Evolutionary conservation across 176 grass and related monocot species (phyloP).

Genomic region (Pontederia crassipes): DNA sequence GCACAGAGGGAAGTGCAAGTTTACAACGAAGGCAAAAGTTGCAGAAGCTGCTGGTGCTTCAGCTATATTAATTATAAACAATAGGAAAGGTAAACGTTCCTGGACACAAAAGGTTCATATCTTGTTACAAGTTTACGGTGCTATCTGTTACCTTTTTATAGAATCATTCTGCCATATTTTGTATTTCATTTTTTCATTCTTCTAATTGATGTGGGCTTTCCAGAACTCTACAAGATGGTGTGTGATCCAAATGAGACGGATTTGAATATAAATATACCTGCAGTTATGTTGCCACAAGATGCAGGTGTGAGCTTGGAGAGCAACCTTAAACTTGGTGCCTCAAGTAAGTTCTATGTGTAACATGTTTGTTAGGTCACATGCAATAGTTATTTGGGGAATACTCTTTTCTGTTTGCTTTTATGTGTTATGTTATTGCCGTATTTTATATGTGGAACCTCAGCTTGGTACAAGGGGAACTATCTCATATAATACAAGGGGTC

Average conservation of each 20-base stretch:
- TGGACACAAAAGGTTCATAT: not conserved
- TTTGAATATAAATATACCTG: slow-evolving; percentile 60
- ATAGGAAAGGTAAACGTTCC: slow-evolving; percentile 44
- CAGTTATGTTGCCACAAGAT: slow-evolving; percentile 92
- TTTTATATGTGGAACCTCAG: too few species aligned
- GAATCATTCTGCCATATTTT: too few species aligned
- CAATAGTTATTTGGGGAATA: slow-evolving; percentile 1
- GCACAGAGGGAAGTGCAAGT: slow-evolving; percentile 68
- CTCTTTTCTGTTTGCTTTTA: slow-evolving; percentile 11
- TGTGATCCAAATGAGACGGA: slow-evolving; percentile 77
- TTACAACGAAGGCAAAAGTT: slow-evolving; percentile 68
- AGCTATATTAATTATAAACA: slow-evolving; percentile 87
- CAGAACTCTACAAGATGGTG: slow-evolving; percentile 99
- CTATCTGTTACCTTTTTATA: not conserved
- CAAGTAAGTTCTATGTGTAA: slow-evolving; percentile 41
- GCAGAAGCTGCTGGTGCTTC: slow-evolving; percentile 86
- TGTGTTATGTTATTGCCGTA: not conserved
- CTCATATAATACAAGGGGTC: too few species aligned
- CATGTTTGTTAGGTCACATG: not conserved
- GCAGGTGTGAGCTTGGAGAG: slow-evolving; percentile 46
- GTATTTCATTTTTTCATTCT: too few species aligned
- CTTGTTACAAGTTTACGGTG: not conserved
- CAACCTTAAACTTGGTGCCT: slow-evolving; percentile 29
- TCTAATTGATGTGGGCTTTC: not conserved
- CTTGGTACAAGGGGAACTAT: too few species aligned